phyloP scores from a whole-genome alignment of 352 stramenopile species.

The Pythium grandisporangium region DNA sequence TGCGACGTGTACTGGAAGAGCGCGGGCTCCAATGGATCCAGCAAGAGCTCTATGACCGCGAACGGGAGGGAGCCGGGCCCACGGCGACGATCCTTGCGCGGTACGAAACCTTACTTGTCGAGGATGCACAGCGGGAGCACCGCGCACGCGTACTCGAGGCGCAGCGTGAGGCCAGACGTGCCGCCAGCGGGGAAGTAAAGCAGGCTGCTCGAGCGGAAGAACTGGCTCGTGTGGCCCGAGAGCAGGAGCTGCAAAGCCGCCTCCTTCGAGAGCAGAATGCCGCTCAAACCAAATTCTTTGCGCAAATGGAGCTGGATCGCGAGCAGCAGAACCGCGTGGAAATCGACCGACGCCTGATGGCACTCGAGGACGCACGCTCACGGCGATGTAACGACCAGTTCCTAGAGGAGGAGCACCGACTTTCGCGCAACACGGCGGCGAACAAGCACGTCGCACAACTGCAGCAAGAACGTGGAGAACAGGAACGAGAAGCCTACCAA shows the following conservation, averaged over 20 bases:
- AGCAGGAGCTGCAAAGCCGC: constrained; percentile 20
- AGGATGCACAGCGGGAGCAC: constrained; percentile 16
- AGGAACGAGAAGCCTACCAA: constrained; percentile 28
- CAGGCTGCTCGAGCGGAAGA: constrained; percentile 27
- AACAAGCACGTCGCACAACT: constrained; percentile 33
- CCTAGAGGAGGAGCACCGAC: constrained; percentile 17
- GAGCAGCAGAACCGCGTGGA: constrained; percentile 17
- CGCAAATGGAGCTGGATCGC: constrained; percentile 51
- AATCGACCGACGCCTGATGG: constrained; percentile 43
- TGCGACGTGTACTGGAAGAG: constrained; percentile 17
- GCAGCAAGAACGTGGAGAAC: constrained; percentile 34
- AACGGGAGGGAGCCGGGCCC: constrained; percentile 41
- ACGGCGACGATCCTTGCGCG: constrained; percentile 29
- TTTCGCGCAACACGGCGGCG: constrained; percentile 25
- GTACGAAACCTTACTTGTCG: constrained; percentile 26
- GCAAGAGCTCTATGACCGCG: constrained; percentile 72
- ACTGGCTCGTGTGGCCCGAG: constrained; percentile 21
- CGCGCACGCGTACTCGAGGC: neutral
- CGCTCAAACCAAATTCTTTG: constrained; percentile 39
- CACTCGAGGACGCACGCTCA: constrained; percentile 41
- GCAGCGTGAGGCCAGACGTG: constrained; percentile 5
- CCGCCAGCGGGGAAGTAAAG: constrained; percentile 19
- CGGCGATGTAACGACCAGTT: constrained; percentile 32
- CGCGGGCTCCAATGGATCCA: constrained; percentile 65
- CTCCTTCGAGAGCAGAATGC: constrained; percentile 39